A percentile compares a stretch with the other conserved stretches of the same genome.
These are phyloP conservation scores for Cercospora janseana DNA, from an alignment of 2,329 filamentous ascomycete species.

Conservation along the genomic window DNA sequence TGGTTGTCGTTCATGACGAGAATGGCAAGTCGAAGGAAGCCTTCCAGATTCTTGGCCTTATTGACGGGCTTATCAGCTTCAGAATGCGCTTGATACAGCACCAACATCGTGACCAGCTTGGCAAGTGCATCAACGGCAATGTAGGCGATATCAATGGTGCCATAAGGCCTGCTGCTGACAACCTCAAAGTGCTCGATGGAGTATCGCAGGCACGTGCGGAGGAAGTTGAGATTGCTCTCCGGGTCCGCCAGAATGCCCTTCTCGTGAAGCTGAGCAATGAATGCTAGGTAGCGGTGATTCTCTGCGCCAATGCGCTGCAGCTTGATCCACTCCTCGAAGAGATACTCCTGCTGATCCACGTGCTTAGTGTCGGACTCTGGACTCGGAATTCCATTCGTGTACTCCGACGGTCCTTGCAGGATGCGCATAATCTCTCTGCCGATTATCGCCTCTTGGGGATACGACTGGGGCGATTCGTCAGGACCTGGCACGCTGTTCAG, in stretches of 20 bases:
- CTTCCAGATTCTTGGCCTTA: conserved; percentile 72
- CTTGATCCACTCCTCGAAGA: conserved; percentile 93
- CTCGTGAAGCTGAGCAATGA: conserved; percentile 79
- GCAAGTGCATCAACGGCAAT: conserved; percentile 76
- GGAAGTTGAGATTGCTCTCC: conserved; percentile 76
- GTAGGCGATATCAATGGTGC: conserved; percentile 60
- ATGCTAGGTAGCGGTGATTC: conserved; percentile 69
- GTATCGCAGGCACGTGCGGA: conserved; percentile 76
- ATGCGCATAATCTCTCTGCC: conserved; percentile 71
- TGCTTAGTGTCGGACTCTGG: conserved; percentile 60
- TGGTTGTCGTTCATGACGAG: conserved; percentile 85
- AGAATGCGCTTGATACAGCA: conserved; percentile 66
- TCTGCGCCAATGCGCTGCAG: conserved; percentile 75
- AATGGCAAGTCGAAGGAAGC: conserved; percentile 72
- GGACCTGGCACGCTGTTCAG: conserved; percentile 62
- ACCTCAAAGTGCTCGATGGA: conserved; percentile 77
- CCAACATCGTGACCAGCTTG: conserved; percentile 72
- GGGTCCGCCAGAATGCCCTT: conserved; percentile 68
- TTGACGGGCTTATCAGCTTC: conserved; percentile 58
- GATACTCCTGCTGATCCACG: conserved; percentile 84
- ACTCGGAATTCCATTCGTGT: conserved; percentile 57
- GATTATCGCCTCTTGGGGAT: conserved; percentile 51
- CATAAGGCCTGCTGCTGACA: conserved; percentile 58
- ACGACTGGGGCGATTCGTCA: conserved; percentile 5
- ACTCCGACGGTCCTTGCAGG: conserved; percentile 55